A percentile compares a stretch with the other conserved stretches of the same genome.
These are phyloP conservation scores for Phytophthora cryptogea DNA, from an alignment of 352 stramenopile genomes.

Conservation along the genomic window DNA sequence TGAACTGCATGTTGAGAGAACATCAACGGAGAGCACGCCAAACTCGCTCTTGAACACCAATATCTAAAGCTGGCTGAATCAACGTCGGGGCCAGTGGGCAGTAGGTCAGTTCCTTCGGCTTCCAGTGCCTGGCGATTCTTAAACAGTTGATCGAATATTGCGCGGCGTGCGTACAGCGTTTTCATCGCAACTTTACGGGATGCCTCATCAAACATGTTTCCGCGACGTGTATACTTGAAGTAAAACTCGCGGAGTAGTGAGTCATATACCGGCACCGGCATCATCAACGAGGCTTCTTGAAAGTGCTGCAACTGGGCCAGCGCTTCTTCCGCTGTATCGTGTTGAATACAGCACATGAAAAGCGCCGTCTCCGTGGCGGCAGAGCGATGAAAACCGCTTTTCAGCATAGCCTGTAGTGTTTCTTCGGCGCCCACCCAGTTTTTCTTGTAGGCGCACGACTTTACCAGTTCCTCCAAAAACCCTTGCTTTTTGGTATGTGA, in stretches of 20 bases:
- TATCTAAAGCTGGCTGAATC: slow-evolving; percentile 44
- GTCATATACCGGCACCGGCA: slow-evolving; percentile 67
- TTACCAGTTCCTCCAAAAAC: slow-evolving; percentile 69
- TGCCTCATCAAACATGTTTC: slow-evolving; percentile 59
- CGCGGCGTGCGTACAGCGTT: slow-evolving; percentile 58
- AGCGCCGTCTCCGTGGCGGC: slow-evolving; percentile 60
- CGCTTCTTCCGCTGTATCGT: slow-evolving; percentile 39
- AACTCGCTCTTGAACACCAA: slow-evolving; percentile 48
- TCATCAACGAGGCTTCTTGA: slow-evolving; percentile 46
- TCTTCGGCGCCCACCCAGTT: slow-evolving; percentile 57
- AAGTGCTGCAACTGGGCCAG: slow-evolving; percentile 50
- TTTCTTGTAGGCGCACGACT: slow-evolving; percentile 71
- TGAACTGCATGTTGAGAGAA: slow-evolving; percentile 76
- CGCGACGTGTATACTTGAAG: slow-evolving; percentile 74
- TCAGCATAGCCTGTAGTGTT: slow-evolving; percentile 49
- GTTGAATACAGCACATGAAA: slow-evolving; percentile 70
- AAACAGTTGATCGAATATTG: slow-evolving; percentile 63
- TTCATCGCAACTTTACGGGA: slow-evolving; percentile 62
- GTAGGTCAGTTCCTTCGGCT: neutral
- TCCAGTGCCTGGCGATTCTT: slow-evolving; percentile 45
- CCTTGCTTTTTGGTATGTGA: slow-evolving; percentile 40
- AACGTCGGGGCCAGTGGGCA: slow-evolving; percentile 10
- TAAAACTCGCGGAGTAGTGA: slow-evolving; percentile 78
- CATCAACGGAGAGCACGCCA: slow-evolving; percentile 65
- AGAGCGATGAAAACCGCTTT: slow-evolving; percentile 51